Conservation (phyloP, 192 early-diverging fungal genomes). For the Spinellus fusiger region DNA sequence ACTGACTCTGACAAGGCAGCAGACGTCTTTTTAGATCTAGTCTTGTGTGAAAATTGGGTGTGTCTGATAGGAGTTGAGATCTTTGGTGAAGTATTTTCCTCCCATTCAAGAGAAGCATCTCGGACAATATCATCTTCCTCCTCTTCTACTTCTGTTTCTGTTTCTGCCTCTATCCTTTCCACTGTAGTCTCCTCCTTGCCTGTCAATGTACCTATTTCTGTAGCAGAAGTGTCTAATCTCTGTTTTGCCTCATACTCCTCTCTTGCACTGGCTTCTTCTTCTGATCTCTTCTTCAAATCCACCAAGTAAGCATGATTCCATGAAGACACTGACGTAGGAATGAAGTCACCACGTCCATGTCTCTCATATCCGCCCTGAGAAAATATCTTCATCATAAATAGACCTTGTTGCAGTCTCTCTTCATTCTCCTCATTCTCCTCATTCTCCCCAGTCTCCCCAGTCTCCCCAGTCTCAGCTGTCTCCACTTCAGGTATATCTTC, state of each 20-base stretch:
- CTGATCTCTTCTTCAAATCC: not conserved
- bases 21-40: not conserved
- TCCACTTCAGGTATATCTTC: too few species aligned
- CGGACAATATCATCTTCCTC: constrained; percentile 16
- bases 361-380: not conserved
- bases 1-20: not conserved
- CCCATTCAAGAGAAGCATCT: constrained; percentile 1
- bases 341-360: not conserved
- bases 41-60: not conserved
- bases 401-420: not conserved
- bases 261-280: not conserved
- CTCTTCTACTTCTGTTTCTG: not conserved
- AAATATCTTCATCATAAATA: constrained; percentile 10
- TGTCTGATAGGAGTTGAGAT: not conserved
- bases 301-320: not conserved
- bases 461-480: too few species aligned
- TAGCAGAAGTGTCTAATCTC: not conserved
- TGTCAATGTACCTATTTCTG: not conserved
- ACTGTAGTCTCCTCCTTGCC: not conserved
- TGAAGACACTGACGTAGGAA: not conserved
- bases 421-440: not conserved
- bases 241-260: not conserved
- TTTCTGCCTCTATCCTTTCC: not conserved
- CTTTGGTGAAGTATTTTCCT: not conserved
- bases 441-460: not conserved